Conservation (phyloP, 116 monocot species). For the Dioscorea cayenensis region DNA sequence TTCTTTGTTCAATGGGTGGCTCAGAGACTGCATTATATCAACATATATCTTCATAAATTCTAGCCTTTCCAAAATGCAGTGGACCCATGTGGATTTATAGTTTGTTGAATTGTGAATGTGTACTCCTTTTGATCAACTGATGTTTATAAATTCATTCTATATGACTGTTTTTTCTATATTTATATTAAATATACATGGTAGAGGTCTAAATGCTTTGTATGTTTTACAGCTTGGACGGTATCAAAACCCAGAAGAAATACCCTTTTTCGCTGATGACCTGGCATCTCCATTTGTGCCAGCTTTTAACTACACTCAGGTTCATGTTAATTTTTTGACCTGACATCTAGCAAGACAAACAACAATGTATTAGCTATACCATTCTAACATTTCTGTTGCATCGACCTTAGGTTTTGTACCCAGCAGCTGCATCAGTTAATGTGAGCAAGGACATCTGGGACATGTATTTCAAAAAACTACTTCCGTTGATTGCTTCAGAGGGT, state of each 20-base stretch:
- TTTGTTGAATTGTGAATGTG: too few species aligned
- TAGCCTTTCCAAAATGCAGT: too few species aligned
- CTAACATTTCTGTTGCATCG: not conserved
- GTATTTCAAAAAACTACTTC: slow-evolving; percentile 59
- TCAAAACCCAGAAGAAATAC: slow-evolving; percentile 72
- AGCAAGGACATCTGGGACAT: slow-evolving; percentile 57
- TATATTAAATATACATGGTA: not conserved
- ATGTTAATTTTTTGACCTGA: not conserved
- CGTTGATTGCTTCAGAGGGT: slow-evolving; percentile 42
- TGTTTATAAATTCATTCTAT: too few species aligned
- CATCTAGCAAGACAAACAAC: not conserved
- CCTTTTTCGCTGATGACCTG: slow-evolving; percentile 47
- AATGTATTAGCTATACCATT: not conserved
- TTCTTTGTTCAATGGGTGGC: too few species aligned
- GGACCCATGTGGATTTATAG: too few species aligned
- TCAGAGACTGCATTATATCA: too few species aligned
- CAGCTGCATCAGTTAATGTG: slow-evolving; percentile 49
- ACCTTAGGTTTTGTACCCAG: slow-evolving; percentile 48
- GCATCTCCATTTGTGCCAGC: slow-evolving; percentile 19
- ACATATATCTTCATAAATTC: too few species aligned
- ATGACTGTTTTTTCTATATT: too few species aligned
- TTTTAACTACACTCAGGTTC: slow-evolving; percentile 35
- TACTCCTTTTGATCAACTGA: too few species aligned
- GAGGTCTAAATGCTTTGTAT: not conserved
- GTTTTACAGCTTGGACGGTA: slow-evolving; percentile 72